These are phyloP conservation scores for Fusarium napiforme DNA, from an alignment of 2,329 filamentous ascomycete genomes.

Conservation along the genomic window DNA sequence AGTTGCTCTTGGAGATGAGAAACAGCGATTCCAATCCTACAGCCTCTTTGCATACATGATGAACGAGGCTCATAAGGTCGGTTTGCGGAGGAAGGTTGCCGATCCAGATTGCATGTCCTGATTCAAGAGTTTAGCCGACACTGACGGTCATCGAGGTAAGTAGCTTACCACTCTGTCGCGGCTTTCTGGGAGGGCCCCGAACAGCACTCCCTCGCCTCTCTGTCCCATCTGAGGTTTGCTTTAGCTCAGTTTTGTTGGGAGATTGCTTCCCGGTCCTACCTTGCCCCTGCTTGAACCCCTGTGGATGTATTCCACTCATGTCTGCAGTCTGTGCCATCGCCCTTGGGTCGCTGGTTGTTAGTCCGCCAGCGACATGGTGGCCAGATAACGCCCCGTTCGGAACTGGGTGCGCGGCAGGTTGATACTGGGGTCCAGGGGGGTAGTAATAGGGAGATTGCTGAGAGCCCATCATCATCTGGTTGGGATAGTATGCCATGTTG, in stretches of 20 bases:
- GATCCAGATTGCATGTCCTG: conserved; percentile 92
- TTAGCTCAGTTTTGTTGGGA: conserved; percentile 29
- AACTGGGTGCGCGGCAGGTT: conserved; percentile 46
- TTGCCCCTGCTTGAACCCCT: conserved; percentile 35
- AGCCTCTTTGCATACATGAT: conserved; percentile 86
- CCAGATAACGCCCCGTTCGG: conserved; percentile 49
- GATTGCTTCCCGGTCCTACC: conserved; percentile 36
- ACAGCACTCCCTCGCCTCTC: conserved; percentile 44
- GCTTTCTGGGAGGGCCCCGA: conserved; percentile 52
- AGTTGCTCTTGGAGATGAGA: conserved; percentile 96
- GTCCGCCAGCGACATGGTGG: conserved; percentile 49
- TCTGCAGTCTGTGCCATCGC: conserved; percentile 30
- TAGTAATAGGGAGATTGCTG: conserved; percentile 60
- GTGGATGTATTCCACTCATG: conserved; percentile 5
- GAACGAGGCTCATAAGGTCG: conserved; percentile 83
- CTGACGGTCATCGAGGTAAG: conserved; percentile 13
- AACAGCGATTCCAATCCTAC: conserved; percentile 88
- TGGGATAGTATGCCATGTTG: conserved; percentile 57
- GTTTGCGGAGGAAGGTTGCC: conserved; percentile 91
- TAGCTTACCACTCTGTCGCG: conserved; percentile 69
- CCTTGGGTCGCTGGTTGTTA: conserved; percentile 43
- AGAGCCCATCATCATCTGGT: conserved; percentile 56
- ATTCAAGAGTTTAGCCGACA: conserved; percentile 10
- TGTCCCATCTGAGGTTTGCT: conserved; percentile 28
- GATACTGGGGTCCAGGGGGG: conserved; percentile 52